Percentiles rank a stretch among this genome's conserved stretches.
These are phyloP conservation scores for Volvox africanus DNA, from an alignment of 139 green algal species.

Conservation along the genomic window DNA sequence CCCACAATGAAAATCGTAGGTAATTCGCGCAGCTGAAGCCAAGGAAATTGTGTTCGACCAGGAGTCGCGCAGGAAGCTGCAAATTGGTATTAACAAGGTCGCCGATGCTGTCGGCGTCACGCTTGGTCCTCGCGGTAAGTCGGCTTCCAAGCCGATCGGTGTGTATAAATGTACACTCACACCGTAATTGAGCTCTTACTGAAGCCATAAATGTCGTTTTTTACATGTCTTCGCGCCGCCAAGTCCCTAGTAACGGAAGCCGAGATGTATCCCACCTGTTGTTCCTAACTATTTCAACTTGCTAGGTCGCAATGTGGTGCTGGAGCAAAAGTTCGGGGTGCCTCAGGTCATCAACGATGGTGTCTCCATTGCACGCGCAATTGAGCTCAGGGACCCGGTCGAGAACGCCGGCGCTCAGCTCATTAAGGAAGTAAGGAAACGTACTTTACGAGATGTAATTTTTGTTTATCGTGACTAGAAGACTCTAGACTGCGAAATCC, in stretches of 20 bases:
- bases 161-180: neutral
- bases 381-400: slow-evolving; percentile 93
- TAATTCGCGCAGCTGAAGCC: slow-evolving; percentile 80
- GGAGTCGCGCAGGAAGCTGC: slow-evolving; percentile 87
- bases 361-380: slow-evolving; percentile 96
- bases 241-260: neutral
- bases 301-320: slow-evolving; percentile 96
- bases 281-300: no score
- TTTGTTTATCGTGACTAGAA: no score
- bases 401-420: slow-evolving; percentile 98
- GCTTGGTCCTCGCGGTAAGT: slow-evolving; percentile 92
- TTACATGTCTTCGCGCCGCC: neutral
- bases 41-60: slow-evolving; percentile 98
- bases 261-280: neutral
- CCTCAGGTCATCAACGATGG: slow-evolving; percentile 99
- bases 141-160: neutral
- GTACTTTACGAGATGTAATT: no score
- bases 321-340: slow-evolving; percentile 95
- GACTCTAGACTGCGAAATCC: no score
- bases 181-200: neutral
- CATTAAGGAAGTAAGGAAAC: slow-evolving; percentile 90
- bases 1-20: slow-evolving; percentile 57
- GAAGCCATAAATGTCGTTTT: neutral
- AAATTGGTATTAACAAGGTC: slow-evolving; percentile 98
- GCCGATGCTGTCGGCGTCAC: slow-evolving; percentile 96